A percentile compares a stretch with the other conserved stretches of the same genome.
Evolutionary conservation across 352 stramenopile genomes (phyloP).

Genomic region (Albugo laibachii): DNA sequence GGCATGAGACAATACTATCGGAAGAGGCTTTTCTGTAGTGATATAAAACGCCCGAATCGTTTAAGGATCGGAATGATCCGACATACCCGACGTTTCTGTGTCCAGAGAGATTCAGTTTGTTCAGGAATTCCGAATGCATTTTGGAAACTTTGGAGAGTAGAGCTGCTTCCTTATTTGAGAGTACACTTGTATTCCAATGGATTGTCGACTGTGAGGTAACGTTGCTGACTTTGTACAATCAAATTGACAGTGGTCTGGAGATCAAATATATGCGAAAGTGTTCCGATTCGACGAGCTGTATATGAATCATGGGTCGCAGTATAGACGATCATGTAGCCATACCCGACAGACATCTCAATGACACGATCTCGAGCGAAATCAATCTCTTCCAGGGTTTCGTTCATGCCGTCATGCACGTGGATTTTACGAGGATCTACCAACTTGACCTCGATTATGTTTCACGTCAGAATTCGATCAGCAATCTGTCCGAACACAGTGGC

Average conservation of each 20-base stretch:
- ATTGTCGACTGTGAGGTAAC: slow-evolving; percentile 83
- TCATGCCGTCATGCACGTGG: slow-evolving; percentile 72
- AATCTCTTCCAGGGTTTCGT: slow-evolving; percentile 81
- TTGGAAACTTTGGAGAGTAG: slow-evolving; percentile 68
- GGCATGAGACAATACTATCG: slow-evolving; percentile 35
- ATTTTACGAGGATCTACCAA: slow-evolving; percentile 77
- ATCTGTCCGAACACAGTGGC: slow-evolving; percentile 80
- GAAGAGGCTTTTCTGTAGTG: slow-evolving; percentile 58
- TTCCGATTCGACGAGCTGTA: slow-evolving; percentile 85
- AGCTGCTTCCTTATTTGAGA: slow-evolving; percentile 83
- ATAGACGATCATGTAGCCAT: slow-evolving; percentile 82
- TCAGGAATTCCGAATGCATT: slow-evolving; percentile 79
- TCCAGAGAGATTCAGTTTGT: slow-evolving; percentile 70
- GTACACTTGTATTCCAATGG: slow-evolving; percentile 79
- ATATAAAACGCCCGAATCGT: slow-evolving; percentile 81
- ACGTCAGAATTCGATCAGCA: slow-evolving; percentile 67
- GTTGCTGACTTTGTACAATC: slow-evolving; percentile 69
- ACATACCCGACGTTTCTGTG: slow-evolving; percentile 67
- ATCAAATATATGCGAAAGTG: slow-evolving; percentile 86
- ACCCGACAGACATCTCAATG: slow-evolving; percentile 83
- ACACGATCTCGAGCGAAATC: slow-evolving; percentile 83
- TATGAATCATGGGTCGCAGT: slow-evolving; percentile 86
- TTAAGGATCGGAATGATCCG: slow-evolving; percentile 80
- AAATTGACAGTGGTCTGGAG: slow-evolving; percentile 68
- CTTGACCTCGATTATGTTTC: slow-evolving; percentile 79